Percentiles rank a stretch among this genome's conserved stretches.
phyloP scores from a whole-genome alignment of 169 alveolate genomes.

The Hepatocystis sp. region DNA sequence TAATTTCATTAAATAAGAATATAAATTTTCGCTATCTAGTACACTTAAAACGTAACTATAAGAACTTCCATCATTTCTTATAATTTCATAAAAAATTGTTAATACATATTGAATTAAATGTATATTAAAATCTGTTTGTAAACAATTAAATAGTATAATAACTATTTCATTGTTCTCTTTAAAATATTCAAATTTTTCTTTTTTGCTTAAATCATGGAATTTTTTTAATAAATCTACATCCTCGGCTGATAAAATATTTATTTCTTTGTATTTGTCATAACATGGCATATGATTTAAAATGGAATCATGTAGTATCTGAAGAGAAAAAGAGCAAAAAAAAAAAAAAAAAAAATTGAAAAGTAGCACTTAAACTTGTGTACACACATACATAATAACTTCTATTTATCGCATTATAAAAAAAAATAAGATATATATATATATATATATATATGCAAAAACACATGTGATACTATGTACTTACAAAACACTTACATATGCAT shows the following conservation, averaged over 20 bases:
- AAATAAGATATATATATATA: conserved; percentile 7
- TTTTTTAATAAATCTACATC: conserved; percentile 76
- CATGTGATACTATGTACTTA: too few relatives aligned
- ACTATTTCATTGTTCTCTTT: conserved; percentile 54
- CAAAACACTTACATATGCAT: background rate
- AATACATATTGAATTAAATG: conserved; percentile 76
- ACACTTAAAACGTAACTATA: conserved; percentile 64
- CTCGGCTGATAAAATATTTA: conserved; percentile 60
- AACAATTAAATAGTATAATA: conserved; percentile 50
- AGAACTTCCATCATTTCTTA: conserved; percentile 78
- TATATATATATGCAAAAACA: background rate
- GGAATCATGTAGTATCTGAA: conserved; percentile 73
- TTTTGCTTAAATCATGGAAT: conserved; percentile 71
- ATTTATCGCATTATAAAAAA: too few relatives aligned
- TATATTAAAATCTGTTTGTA: conserved; percentile 63
- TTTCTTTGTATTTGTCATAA: conserved; percentile 74
- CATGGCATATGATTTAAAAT: conserved; percentile 76
- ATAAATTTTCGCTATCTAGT: conserved; percentile 36
- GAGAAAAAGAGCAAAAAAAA: conserved; percentile 1
- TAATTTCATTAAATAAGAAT: conserved; percentile 53
- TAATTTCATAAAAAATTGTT: conserved; percentile 74
- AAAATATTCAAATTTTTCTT: conserved; percentile 68
- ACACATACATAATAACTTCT: too few relatives aligned
- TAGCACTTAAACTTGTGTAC: too few relatives aligned
- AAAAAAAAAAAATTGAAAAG: too few relatives aligned